Percentiles rank a stretch among this genome's conserved stretches.
Conservation (phyloP, 768 basidiomycete species). For the Trametes meyenii region DNA sequence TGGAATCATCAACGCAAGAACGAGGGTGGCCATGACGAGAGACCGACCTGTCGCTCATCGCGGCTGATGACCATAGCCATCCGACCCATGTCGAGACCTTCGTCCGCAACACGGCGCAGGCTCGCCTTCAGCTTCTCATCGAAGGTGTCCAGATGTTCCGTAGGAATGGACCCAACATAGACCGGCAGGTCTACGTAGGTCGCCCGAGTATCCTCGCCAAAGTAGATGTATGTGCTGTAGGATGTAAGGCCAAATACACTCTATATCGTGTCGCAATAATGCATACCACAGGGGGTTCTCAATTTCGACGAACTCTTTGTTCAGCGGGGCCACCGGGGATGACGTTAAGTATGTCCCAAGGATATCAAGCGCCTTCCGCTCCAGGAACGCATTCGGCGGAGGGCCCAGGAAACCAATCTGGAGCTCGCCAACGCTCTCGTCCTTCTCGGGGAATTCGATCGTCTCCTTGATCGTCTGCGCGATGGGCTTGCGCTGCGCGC, state of each 20-base stretch:
- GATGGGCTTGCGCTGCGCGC: conserved; percentile 60
- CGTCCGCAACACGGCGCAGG: conserved; percentile 65
- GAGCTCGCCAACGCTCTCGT: conserved; percentile 92
- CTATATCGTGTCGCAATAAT: background rate
- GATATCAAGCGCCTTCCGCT: conserved; percentile 83
- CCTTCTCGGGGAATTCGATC: conserved; percentile 95
- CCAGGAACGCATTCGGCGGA: conserved; percentile 67
- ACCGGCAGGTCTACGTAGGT: conserved; percentile 73
- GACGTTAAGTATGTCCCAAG: conserved; percentile 89
- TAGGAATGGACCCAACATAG: conserved; percentile 83
- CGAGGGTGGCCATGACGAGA: background rate
- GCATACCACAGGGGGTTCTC: conserved; percentile 84
- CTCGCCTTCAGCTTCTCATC: conserved; percentile 67
- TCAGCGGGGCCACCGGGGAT: conserved; percentile 77
- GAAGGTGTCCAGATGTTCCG: conserved; percentile 76
- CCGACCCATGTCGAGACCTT: conserved; percentile 87
- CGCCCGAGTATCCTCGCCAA: conserved; percentile 75
- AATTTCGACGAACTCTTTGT: conserved; percentile 92
- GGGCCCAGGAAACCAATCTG: conserved; percentile 79
- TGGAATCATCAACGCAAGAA: background rate
- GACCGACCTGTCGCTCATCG: conserved; percentile 79
- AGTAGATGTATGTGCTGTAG: conserved; percentile 80
- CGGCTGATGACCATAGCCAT: conserved; percentile 86
- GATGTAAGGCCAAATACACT: conserved; percentile 7
- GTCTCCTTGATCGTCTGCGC: conserved; percentile 55